Base-by-base conservation (phyloP, 2,329 filamentous ascomycete species). In the Cordyceps militaris region DNA sequence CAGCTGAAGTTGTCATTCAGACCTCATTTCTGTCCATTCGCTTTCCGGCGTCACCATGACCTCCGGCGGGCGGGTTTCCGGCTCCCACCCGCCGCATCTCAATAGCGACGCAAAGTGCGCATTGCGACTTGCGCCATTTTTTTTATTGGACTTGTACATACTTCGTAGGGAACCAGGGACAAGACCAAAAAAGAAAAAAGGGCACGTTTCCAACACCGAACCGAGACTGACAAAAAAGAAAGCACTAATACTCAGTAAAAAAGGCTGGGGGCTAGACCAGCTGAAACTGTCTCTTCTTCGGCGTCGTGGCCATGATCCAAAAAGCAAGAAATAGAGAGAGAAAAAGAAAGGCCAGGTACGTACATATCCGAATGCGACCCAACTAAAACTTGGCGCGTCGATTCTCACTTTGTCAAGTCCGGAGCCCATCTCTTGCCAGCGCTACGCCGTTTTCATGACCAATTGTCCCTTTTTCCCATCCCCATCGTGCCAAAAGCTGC, bases 201-300 rank as follows among this genome's bases (percentile, higher is more conserved):
- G 24, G 11, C 30, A 11, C 11, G 6, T 32, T 6, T 11, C 30
- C 34, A 49, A 19, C 30, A 49, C 30, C n/a, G 19, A 24, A 11
- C 26, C 8, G 9, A 30, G 7, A 5, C 23, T n/a, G 16, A 19
- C 16, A 14, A 24, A 36, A 7, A 14, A 36, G 6, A 42, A 42
- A 42, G 38, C 10, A 3, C 14, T n/a, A 2, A 6, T 16, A 40
- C 38, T 42, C 38, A 38, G 5, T 23, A 51, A 38, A 13, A 21
- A 40, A 26, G 6, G 7, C 38, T 36, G 42, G 36, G 24, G 34
- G 49, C 51, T 44, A 28, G 30, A 34, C 36, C 28, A 54, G 40
- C 51, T 54, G 51, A 54, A 46, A 54, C 51, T n/a, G 19, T 36
- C 32, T 54, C 51, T 54, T 36, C 51, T 54, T 36, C 13, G 28